These are phyloP conservation scores for Erysimum pusillum DNA, from an alignment of 441 rosid genomes.

Conservation along the genomic window DNA sequence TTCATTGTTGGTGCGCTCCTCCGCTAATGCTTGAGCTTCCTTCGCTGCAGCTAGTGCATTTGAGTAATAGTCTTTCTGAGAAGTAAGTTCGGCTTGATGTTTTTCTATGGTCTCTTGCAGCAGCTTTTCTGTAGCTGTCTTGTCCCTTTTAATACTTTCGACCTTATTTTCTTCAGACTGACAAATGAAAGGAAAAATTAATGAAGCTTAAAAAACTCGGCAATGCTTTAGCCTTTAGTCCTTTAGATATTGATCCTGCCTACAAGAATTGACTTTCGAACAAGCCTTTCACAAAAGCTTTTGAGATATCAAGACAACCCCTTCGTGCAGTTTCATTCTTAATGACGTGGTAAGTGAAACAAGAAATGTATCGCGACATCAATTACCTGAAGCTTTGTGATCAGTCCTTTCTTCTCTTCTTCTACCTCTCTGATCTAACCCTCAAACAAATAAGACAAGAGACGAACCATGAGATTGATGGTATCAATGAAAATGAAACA, in stretches of 20 bases:
- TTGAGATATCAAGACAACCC: constrained; percentile 24
- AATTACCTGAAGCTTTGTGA: constrained; percentile 94
- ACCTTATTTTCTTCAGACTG: constrained; percentile 98
- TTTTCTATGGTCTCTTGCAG: constrained; percentile 97
- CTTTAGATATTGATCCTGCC: constrained; percentile 26
- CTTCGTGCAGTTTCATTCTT: constrained; percentile 28
- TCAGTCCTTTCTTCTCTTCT: constrained; percentile 98
- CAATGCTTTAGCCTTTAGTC: constrained; percentile 26
- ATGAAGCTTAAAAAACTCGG: constrained; percentile 21
- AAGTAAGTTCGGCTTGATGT: constrained; percentile 87
- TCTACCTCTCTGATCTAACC: constrained; percentile 90
- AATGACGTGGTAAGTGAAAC: constrained; percentile 1
- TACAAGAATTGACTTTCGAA: constrained; percentile 16
- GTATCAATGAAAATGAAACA: constrained; percentile 27
- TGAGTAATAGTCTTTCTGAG: constrained; percentile 86
- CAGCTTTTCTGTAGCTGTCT: constrained; percentile 89
- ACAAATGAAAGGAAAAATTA: constrained; percentile 27
- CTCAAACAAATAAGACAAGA: constrained; percentile 46
- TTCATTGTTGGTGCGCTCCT: constrained; percentile 90
- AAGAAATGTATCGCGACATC: constrained; percentile 36
- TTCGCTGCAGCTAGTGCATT: constrained; percentile 93
- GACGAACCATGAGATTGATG: constrained; percentile 35
- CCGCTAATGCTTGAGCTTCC: constrained; percentile 96
- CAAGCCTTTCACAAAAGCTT: constrained; percentile 30
- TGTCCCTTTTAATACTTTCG: constrained; percentile 92